Percentiles rank a stretch among this genome's conserved stretches.
Evolutionary conservation across 148 eudicot species (phyloP).

Genomic region (Rhododendron williamsianum): DNA sequence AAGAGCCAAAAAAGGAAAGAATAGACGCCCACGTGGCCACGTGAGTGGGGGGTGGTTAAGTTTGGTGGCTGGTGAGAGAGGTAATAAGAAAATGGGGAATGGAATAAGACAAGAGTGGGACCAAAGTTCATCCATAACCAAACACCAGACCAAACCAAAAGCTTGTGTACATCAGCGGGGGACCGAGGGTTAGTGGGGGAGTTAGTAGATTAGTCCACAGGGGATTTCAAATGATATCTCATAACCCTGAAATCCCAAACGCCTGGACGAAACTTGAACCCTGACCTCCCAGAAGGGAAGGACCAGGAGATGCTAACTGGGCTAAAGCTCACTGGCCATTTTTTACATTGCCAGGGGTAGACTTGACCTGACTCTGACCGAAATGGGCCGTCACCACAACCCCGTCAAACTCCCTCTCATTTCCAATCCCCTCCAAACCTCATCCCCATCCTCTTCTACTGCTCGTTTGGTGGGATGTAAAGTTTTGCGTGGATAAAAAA

Average conservation of each 20-base stretch:
- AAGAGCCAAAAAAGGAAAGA: neutral
- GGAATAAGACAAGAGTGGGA: too few species aligned
- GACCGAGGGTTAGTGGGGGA: too few species aligned
- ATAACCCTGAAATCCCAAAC: too few species aligned
- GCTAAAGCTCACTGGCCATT: neutral
- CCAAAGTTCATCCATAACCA: too few species aligned
- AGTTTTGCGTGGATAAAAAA: too few species aligned
- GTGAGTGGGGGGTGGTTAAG: neutral
- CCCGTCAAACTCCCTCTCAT: neutral
- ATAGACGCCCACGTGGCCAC: neutral
- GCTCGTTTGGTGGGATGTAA: too few species aligned
- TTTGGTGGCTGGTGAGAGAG: neutral
- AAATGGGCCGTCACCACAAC: neutral
- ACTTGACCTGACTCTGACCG: neutral
- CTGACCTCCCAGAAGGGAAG: too few species aligned
- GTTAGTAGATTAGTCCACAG: too few species aligned
- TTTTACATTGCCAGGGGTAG: neutral
- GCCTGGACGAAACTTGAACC: too few species aligned
- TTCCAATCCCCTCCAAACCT: neutral
- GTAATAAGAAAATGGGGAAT: neutral
- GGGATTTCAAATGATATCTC: too few species aligned
- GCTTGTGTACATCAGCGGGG: too few species aligned
- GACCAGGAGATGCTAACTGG: too few species aligned
- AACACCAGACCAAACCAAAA: neutral
- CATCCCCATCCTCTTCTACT: neutral